phyloP scores from a whole-genome alignment of 164 flowering plant species.

The Litsea cubeba region DNA sequence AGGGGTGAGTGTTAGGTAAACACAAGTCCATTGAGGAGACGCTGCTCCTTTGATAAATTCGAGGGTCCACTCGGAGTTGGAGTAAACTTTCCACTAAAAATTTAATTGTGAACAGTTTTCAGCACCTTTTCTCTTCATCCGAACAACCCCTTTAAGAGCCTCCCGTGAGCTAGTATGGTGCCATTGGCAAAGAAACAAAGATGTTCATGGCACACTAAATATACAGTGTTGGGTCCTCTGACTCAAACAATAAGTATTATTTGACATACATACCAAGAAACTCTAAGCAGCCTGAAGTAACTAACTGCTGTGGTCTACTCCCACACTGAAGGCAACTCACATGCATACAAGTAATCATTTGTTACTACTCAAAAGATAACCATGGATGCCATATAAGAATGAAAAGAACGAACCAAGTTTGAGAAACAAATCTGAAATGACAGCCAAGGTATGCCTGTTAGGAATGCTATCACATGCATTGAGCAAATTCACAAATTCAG shows the following conservation, averaged over 20 bases:
- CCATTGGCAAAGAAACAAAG: too few relatives aligned
- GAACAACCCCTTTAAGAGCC: too few relatives aligned
- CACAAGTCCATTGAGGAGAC: too few relatives aligned
- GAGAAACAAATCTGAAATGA: slow-evolving; percentile 49
- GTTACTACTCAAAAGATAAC: neutral
- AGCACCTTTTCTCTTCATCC: too few relatives aligned
- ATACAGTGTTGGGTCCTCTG: neutral
- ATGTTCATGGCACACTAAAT: neutral
- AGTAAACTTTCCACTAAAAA: too few relatives aligned
- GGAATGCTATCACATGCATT: slow-evolving; percentile 31
- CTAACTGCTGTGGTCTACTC: neutral
- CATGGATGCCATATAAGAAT: neutral
- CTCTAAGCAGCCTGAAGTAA: neutral
- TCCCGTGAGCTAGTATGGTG: too few relatives aligned
- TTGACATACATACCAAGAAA: neutral
- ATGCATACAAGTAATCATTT: neutral
- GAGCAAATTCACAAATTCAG: slow-evolving; percentile 35
- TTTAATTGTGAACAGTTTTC: too few relatives aligned
- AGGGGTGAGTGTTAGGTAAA: too few relatives aligned
- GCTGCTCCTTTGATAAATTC: too few relatives aligned
- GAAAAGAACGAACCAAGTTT: slow-evolving; percentile 53
- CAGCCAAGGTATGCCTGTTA: slow-evolving; percentile 45
- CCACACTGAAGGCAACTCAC: neutral
- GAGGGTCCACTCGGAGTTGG: too few relatives aligned
- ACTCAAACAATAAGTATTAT: neutral